phyloP scores from a whole-genome alignment of 2,329 filamentous ascomycete genomes.

The Colletotrichum camelliae region DNA sequence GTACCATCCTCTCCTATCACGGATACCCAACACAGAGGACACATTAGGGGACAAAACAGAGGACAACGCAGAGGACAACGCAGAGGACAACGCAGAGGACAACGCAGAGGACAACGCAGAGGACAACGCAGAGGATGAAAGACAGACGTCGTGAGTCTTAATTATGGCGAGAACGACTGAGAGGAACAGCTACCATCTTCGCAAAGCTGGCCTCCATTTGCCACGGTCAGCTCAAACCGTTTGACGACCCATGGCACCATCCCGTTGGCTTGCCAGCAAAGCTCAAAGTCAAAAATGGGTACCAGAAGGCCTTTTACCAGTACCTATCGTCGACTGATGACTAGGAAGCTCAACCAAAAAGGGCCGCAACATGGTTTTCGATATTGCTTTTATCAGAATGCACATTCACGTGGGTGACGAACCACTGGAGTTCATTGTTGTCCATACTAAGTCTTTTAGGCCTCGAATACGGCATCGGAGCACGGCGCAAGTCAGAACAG shows the following conservation, averaged over 20 bases:
- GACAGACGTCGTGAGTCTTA: neutral
- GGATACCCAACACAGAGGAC: neutral
- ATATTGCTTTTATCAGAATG: neutral
- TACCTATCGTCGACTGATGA: neutral
- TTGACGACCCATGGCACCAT: neutral
- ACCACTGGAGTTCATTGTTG: neutral
- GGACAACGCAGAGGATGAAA: neutral
- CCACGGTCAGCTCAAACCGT: neutral
- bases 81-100: neutral
- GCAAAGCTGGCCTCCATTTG: neutral
- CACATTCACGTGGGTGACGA: slow-evolving; percentile 20
- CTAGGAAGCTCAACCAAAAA: neutral
- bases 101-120: neutral
- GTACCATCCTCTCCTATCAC: neutral
- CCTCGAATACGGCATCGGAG: neutral
- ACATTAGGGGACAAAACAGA: neutral
- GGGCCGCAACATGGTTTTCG: neutral
- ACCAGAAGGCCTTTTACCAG: neutral
- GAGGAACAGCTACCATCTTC: neutral
- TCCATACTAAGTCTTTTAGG: slow-evolving; percentile 21
- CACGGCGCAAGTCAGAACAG: neutral
- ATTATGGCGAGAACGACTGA: neutral
- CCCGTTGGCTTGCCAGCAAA: neutral
- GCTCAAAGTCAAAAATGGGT: neutral
- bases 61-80: neutral